Base-by-base conservation (phyloP, 2,329 filamentous ascomycete genomes). In the Purpureocillium takamizusanense region DNA sequence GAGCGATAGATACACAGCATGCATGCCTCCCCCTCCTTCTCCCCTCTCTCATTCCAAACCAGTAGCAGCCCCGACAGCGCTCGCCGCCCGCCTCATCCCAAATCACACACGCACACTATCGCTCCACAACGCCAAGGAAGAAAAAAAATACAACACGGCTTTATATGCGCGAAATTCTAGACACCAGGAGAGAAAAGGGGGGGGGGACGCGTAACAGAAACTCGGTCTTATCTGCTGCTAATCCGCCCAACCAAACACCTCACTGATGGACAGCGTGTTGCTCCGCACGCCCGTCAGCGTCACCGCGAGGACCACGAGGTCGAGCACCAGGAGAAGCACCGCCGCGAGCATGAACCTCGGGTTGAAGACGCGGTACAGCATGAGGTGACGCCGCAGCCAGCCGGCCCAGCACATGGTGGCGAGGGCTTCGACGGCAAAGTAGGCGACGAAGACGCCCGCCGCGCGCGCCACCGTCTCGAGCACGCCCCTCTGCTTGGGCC, bases 361-460 rank as follows among this genome's bases (percentile, higher is more conserved):
- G 62, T 76, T 82, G 55, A 98, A 98, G 32, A 98, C 87, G 31
- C 92, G 76, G 63, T 92, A 98, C 23, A 98, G 73, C 92, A 98
- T 98, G 46, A 98, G 71, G 66, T 98, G 92, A 37, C 92, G 74
- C 38, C 92, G 73, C 52, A 98, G 64, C 65, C 87, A 81, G 1
- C 86, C 89, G 0, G 90, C 86, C 83, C 90, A 95, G 59, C 84
- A 78, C 51, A 92, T 94, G 4, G 89, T 95, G 0, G 87, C 86
- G 16, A 95, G 63, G 21, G 83, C 83, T 55, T 95, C 76, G 8
- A 85, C 82, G 5, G 86, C 86, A 55, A 88, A 92, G 56, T 90
- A 94, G 1, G 83, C 67, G 6, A 90, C 63, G 53, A 95, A 88
- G 18, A 81, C 83, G 13, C 76, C 82, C 38, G 88, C 68, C 0